phyloP scores from a whole-genome alignment of 2,329 filamentous ascomycete species.

The Furcasterigmium furcatum region DNA sequence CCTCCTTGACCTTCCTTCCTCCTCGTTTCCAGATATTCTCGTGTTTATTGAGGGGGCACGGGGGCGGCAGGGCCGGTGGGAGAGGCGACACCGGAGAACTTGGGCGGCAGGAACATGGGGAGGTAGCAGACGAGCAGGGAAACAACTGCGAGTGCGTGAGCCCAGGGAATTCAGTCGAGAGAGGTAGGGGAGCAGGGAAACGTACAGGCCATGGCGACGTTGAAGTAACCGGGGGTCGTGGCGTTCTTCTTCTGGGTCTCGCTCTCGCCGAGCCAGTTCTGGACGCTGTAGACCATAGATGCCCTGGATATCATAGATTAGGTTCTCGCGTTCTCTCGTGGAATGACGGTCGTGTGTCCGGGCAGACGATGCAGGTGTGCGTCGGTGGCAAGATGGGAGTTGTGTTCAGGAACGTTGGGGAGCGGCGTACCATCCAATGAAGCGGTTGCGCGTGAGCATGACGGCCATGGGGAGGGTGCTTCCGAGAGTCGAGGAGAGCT shows the following conservation, averaged over 20 bases:
- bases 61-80: conserved; percentile 27
- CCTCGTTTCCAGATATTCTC: neutral
- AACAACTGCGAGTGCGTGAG: conserved; percentile 44
- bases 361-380: too few relatives aligned
- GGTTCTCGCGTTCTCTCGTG: too few relatives aligned
- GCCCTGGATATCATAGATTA: too few relatives aligned
- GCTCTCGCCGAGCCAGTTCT: conserved; percentile 76
- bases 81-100: conserved; percentile 16
- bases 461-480: conserved; percentile 94
- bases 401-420: too few relatives aligned
- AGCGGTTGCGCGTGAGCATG: conserved; percentile 91
- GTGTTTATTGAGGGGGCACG: conserved; percentile 16
- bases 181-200: conserved; percentile 15
- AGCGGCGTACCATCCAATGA: conserved; percentile 61
- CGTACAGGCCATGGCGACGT: conserved; percentile 75
- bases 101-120: conserved; percentile 45
- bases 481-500: conserved; percentile 67
- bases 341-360: too few relatives aligned
- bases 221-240: conserved; percentile 67
- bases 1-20: neutral
- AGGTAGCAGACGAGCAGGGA: conserved; percentile 52
- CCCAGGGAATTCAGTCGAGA: neutral
- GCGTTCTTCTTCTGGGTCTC: conserved; percentile 61
- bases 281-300: conserved; percentile 69
- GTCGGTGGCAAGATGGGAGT: too few relatives aligned